Conservation (phyloP, 208 protist species). For the Crithidia expoeki region DNA sequence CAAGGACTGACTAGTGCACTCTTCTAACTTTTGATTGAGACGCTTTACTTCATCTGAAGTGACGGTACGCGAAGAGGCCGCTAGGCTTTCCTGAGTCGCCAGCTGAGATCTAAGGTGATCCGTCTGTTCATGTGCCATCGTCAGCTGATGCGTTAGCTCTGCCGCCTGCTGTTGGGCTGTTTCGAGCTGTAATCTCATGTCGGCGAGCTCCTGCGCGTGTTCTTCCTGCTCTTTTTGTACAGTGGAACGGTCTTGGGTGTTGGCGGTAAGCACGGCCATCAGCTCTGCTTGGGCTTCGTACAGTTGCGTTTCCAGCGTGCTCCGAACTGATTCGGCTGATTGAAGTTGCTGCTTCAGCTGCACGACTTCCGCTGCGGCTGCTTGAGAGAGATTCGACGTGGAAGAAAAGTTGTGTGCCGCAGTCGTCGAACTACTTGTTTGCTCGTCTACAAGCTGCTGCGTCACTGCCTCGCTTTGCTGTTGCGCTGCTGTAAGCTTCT, state of each 20-base stretch:
- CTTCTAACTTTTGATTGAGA: conserved; percentile 3
- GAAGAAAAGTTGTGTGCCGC: neutral
- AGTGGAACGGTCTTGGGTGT: neutral
- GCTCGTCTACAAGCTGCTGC: conserved; percentile 2
- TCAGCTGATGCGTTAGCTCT: neutral
- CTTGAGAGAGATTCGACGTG: neutral
- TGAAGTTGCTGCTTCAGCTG: conserved; percentile 16
- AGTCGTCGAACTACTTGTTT: neutral
- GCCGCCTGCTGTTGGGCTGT: conserved; percentile 10
- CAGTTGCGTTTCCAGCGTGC: conserved; percentile 13
- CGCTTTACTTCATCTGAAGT: neutral
- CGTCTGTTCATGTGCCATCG: conserved; percentile 22
- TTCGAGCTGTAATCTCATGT: neutral
- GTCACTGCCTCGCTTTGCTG: neutral
- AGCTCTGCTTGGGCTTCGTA: conserved; percentile 13
- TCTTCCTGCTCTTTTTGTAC: neutral
- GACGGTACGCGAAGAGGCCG: conserved; percentile 3
- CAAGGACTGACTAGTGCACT: neutral
- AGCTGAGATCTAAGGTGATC: conserved; percentile 54
- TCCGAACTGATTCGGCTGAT: conserved; percentile 1
- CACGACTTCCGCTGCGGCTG: neutral
- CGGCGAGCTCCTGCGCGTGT: conserved; percentile 7
- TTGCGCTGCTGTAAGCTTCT: conserved; percentile 11
- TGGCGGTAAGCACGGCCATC: neutral
- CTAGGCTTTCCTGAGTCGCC: conserved; percentile 11